Evolutionary conservation across 495 filamentous ascomycete genomes (phyloP).

Genomic region (Elasticomyces elasticus): DNA sequence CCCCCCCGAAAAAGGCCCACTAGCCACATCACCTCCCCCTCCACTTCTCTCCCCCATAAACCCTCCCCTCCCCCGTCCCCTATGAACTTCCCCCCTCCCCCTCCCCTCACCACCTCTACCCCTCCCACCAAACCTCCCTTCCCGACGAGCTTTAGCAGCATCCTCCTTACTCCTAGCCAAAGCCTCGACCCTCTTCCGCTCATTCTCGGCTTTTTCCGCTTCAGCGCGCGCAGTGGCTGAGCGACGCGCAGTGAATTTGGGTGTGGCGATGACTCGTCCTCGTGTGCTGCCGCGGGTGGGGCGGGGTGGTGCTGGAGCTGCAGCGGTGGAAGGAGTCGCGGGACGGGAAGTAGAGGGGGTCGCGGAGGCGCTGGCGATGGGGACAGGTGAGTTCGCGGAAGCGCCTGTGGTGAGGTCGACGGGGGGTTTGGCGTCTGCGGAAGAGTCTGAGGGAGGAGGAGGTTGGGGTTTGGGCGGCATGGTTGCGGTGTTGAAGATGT

Average conservation of each 20-base stretch:
- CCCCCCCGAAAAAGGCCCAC: background rate
- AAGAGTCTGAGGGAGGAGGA: background rate
- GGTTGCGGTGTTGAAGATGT: background rate
- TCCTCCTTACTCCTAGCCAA: slow-evolving; percentile 12
- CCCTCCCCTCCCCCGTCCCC: slow-evolving; percentile 12
- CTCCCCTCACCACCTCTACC: slow-evolving; percentile 3
- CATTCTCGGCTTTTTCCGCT: slow-evolving; percentile 19
- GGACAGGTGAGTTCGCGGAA: background rate
- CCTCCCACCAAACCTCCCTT: slow-evolving; percentile 6
- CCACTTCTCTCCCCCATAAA: slow-evolving; percentile 9
- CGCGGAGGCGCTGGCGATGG: background rate
- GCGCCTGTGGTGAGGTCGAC: background rate
- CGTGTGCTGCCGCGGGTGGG: background rate
- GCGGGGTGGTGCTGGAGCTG: background rate
- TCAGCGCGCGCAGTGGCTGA: slow-evolving; percentile 10
- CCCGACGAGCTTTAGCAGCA: background rate
- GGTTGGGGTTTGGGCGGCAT: slow-evolving; percentile 1
- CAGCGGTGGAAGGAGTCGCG: background rate
- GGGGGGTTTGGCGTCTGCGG: background rate
- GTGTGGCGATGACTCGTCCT: slow-evolving; percentile 1
- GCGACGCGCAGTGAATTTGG: slow-evolving; percentile 15
- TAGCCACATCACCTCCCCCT: background rate
- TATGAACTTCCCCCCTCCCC: background rate
- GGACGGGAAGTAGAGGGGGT: background rate
- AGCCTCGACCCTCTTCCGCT: slow-evolving; percentile 15